Evolutionary conservation across 208 protist species (phyloP).

Genomic region (Spironucleus salmonicida): DNA sequence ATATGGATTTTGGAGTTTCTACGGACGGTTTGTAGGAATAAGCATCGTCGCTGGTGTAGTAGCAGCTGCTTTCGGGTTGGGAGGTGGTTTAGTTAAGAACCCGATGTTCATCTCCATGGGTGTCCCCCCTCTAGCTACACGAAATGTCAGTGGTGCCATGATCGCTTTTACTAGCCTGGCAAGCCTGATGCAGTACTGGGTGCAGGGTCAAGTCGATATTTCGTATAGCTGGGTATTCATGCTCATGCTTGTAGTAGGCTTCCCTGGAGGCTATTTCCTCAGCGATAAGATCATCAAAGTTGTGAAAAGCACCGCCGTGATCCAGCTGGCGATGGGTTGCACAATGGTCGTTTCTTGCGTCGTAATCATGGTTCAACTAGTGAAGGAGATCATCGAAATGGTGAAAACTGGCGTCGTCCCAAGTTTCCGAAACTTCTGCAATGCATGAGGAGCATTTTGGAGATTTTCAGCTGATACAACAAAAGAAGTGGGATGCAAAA

Average conservation of each 20-base stretch:
- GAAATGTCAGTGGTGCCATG: not conserved
- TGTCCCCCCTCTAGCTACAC: not conserved
- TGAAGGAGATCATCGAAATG: not conserved
- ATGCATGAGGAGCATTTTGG: no score
- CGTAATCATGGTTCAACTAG: not conserved
- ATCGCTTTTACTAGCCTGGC: slow-evolving; percentile 17
- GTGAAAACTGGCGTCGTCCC: not conserved
- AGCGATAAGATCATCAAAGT: not conserved
- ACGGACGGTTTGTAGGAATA: not conserved
- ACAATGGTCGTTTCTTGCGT: not conserved
- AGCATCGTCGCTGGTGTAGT: not conserved
- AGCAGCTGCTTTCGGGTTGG: not conserved
- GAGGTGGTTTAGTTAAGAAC: not conserved
- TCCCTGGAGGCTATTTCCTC: not conserved
- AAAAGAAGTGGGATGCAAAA: no score
- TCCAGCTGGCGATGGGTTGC: not conserved
- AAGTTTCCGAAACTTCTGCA: not conserved
- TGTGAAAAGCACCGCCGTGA: not conserved
- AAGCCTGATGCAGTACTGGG: not conserved
- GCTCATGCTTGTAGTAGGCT: not conserved
- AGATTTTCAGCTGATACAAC: no score
- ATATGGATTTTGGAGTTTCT: no score
- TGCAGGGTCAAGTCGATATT: not conserved
- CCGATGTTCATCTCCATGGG: slow-evolving; percentile 11
- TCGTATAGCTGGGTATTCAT: not conserved